Conservation (phyloP, 345 rosid species). For the Populus deltoides region DNA sequence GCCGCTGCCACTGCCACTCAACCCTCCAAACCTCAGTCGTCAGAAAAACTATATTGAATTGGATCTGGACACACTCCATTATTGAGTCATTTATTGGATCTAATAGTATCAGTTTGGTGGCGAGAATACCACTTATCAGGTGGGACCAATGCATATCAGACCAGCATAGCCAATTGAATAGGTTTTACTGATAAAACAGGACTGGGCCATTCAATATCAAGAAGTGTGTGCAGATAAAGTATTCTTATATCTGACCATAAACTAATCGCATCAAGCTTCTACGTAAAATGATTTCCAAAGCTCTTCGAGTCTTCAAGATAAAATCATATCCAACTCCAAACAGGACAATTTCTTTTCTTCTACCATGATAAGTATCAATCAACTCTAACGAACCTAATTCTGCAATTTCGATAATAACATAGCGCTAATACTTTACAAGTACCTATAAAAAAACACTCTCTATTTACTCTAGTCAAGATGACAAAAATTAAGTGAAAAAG, state of each 20-base stretch:
- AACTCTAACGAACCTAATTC: background rate
- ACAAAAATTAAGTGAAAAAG: background rate
- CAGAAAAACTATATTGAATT: background rate
- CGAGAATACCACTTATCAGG: background rate
- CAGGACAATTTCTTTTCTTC: background rate
- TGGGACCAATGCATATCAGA: background rate
- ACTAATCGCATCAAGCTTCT: background rate
- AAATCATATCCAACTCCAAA: background rate
- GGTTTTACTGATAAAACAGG: background rate
- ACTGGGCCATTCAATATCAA: background rate
- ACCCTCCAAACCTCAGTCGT: background rate
- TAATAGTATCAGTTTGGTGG: background rate
- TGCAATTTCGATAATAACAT: background rate
- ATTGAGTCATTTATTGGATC: background rate
- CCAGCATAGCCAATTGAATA: background rate
- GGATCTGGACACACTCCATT: background rate
- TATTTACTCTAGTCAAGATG: background rate
- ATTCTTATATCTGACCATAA: background rate
- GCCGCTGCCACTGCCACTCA: background rate
- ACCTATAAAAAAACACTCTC: background rate
- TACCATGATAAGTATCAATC: background rate
- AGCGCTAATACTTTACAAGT: background rate
- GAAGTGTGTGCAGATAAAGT: background rate
- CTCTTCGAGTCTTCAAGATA: background rate
- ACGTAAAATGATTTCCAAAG: background rate